Percentiles rank a stretch among this genome's conserved stretches.
phyloP scores from a whole-genome alignment of 176 grass and related monocot genomes.

The Pharus latifolius region DNA sequence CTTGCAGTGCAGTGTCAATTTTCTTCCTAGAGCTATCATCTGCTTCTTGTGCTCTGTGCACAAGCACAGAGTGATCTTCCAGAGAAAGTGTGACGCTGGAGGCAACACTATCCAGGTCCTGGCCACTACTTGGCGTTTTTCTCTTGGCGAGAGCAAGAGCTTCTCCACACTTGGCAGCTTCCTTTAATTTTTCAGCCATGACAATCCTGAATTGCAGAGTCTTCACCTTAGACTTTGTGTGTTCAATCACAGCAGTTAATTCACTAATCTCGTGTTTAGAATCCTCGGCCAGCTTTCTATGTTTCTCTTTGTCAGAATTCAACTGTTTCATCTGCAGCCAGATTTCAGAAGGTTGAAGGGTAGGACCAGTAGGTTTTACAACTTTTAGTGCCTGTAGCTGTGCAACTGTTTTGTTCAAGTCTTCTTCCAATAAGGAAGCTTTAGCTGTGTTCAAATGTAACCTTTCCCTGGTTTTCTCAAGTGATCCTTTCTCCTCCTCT shows the following conservation, averaged over 20 bases:
- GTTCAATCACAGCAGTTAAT: constrained; percentile 68
- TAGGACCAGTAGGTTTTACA: constrained; percentile 14
- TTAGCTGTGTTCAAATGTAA: constrained; percentile 40
- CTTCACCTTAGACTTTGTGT: constrained; percentile 61
- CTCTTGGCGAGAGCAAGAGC: constrained; percentile 41
- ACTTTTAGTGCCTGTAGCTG: constrained; percentile 32
- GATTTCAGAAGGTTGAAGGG: constrained; percentile 44
- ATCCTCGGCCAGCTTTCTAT: constrained; percentile 38
- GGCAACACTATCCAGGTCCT: background rate
- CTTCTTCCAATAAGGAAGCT: constrained; percentile 37
- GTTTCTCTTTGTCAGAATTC: constrained; percentile 56
- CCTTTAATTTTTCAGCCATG: constrained; percentile 74
- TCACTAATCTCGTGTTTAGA: constrained; percentile 30
- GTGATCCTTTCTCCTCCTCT: constrained; percentile 54
- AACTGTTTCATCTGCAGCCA: constrained; percentile 51
- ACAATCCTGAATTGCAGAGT: constrained; percentile 60
- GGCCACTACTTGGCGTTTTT: constrained; percentile 15
- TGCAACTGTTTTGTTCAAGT: constrained; percentile 35
- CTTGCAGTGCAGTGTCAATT: constrained; percentile 45
- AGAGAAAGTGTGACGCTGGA: constrained; percentile 24
- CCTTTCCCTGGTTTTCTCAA: constrained; percentile 63
- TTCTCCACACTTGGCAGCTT: constrained; percentile 54
- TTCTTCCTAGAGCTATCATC: constrained; percentile 27
- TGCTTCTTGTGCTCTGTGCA: constrained; percentile 40
- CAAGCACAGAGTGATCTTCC: constrained; percentile 37